Evolutionary conservation across 306 rosid genomes (phyloP), one percentile per base, ranked within the genome.

Genomic region (Cicer cuneatum): DNA sequence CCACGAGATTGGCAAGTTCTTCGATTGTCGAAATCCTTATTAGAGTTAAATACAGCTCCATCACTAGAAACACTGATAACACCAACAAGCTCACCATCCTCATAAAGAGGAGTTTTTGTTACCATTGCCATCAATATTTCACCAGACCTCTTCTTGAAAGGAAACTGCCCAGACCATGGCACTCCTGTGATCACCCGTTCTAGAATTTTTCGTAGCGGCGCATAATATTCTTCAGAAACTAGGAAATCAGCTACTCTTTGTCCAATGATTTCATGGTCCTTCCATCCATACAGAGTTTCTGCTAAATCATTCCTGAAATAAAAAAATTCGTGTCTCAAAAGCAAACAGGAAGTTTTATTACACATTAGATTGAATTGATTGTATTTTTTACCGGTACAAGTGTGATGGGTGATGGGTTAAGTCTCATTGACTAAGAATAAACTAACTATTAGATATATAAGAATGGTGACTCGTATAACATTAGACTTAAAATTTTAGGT

Each of bases 261-360:
- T 51, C 92, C 90, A 72, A 85, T 58, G 38, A 83, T 84, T 77
- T 91, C 97, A 40, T 84, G 62, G 73, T 83, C 87, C 79, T 81
- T 91, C 97, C 94, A 91, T 78, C 95, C 97, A 61, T 77, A 89
- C 13, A 91, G 80, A 43, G 82, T 84, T 81, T 86, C 95, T 0
- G 92, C 94, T 1, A 87, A 29, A 39, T 70, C 75, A 80, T 91
- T 91, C 95, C 92, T 91, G 84, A 73, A 81, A 76, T 75, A 51
- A 10, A 54, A 41, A 51, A 14, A 12, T 29, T 43, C 45, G 37
- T 37, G 57, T 39, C 51, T 53, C 38, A 49, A 76, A 61, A 71
- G 15, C 59, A 47, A 46, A 12, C 14, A 14, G 19, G 8, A 13
- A 51, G 54, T 72, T 71, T 54, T 37, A 37, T 64, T 41, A 8